Base-by-base conservation (phyloP, 495 filamentous ascomycete species). In the Penicillium daleae region DNA sequence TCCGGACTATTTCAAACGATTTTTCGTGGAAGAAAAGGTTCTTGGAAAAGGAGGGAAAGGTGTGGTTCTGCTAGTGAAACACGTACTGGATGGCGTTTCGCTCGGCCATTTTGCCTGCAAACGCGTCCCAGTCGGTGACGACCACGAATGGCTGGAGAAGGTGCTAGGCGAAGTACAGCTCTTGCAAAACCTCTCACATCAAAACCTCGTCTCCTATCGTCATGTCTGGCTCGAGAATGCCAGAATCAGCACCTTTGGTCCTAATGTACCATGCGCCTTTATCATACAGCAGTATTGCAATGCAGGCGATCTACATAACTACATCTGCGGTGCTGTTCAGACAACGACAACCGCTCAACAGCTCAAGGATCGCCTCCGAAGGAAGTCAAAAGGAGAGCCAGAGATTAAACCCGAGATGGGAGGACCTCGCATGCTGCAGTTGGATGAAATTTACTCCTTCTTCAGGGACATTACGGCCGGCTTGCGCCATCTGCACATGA, bases 211-310 rank as follows among this genome's bases (percentile, higher is more conserved):
- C 1, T 95, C 92, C 0, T 99, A 99, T 72, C 89, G 93, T 7
- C 94, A 96, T 76, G 93, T 97, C 32, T 99, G 95, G 95, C 84
- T 99, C 21, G 94, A 99, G 73, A 88, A 97, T 72, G 86, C 90
- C 53, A 86, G 92, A 66, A 83, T 93, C 22, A 93, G 84, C 63
- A 82, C 81, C 3, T 99, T 98, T 69, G 90, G 92, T 4, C 95
- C 96, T 1, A 95, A 88, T 67, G 92, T 98, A 0, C 92, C 93
- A 7, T 97, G 93, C 66, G 93, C 93, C 19, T 99, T 97, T 70
- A 99, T 99, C 49, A 85, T 99, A 4, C 95, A 99, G 68, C 92
- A 99, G 71, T 98, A 96, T 67, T 99, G 95, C 80, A 97, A 98
- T 72, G 83, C 86, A 9, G 95, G 95, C n/a, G 95, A 98, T 73